Evolutionary conservation across 2,329 filamentous ascomycete genomes (phyloP), one percentile per base, ranked within the genome.

Genomic region (Trichoderma sp.): DNA sequence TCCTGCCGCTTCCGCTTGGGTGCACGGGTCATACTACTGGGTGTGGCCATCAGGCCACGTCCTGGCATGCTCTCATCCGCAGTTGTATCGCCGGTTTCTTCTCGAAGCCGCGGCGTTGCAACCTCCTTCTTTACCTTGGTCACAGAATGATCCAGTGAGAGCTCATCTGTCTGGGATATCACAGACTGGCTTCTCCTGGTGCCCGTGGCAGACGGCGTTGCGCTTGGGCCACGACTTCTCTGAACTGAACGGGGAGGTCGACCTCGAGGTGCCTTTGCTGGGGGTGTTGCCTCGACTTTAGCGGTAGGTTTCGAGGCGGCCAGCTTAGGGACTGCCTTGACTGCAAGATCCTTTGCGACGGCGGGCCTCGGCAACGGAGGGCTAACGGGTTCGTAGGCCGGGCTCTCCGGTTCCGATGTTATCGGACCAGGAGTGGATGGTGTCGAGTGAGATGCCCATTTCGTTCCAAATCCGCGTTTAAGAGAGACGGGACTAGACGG

Each of bases 1-100:
- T 89, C 88, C 74, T 88, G 88, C 64, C 90, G 86, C 82, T 92
- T 92, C 24, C 90, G 87, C 80, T 92, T 92, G 12, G 84, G 83
- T 16, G 83, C 80, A 62, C 84, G 82, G 75, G 84, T 82, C 69
- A 85, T 78, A 78, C 84, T 83, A 27, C 82, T 80, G n/a, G 83
- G 83, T 16, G 85, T 85, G 66, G 80, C 79, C 76, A 83, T 79
- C 27, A 83, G 83, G 21, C 83, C 82, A 27, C 85, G 85, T 56
- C 84, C 84, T 21, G 84, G 82, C 6, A 84, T 83, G 74, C 86
- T 87, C 79, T 92, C 89, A 76, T 91, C 89, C 6, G 87, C 86
- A 2, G 87, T 89, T 3, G 87, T 89, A 76, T 91, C 89, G 21
- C 87, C 88, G 6, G 86, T 84, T 74, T 92, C 90, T 65, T 91